These are phyloP conservation scores for Fonsecaea pedrosoi DNA, from an alignment of 2,329 filamentous ascomycete species.

Conservation along the genomic window DNA sequence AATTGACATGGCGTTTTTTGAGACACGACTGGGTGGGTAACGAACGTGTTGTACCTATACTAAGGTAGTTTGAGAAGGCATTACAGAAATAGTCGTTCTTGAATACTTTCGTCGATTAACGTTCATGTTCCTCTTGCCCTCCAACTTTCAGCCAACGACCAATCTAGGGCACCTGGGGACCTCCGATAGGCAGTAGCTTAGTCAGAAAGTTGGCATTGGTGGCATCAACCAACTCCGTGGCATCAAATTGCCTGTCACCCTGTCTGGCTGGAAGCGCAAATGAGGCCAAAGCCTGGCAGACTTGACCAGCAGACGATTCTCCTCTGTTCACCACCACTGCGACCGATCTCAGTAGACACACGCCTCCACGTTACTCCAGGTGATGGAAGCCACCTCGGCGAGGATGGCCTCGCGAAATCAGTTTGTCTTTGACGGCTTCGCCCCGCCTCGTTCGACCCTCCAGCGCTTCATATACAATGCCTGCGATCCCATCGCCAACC, in stretches of 20 bases:
- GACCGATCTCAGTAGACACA: neutral
- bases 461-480: conserved; percentile 96
- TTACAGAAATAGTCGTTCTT: too few relatives aligned
- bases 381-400: conserved; percentile 90
- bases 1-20: too few relatives aligned
- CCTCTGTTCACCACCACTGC: neutral
- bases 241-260: too few relatives aligned
- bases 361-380: neutral
- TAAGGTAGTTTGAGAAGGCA: too few relatives aligned
- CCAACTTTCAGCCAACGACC: too few relatives aligned
- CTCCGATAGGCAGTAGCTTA: too few relatives aligned
- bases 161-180: too few relatives aligned
- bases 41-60: too few relatives aligned
- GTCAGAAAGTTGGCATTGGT: neutral
- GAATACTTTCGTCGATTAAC: too few relatives aligned
- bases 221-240: neutral
- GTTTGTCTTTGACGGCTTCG: conserved; percentile 86
- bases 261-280: neutral
- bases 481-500: conserved; percentile 89
- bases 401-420: conserved; percentile 94
- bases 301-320: neutral
- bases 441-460: conserved; percentile 80
- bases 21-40: too few relatives aligned
- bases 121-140: too few relatives aligned
- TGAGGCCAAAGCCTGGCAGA: neutral